Base-by-base conservation (phyloP, 768 basidiomycete genomes). In the Lepiota brunneoincarnata region DNA sequence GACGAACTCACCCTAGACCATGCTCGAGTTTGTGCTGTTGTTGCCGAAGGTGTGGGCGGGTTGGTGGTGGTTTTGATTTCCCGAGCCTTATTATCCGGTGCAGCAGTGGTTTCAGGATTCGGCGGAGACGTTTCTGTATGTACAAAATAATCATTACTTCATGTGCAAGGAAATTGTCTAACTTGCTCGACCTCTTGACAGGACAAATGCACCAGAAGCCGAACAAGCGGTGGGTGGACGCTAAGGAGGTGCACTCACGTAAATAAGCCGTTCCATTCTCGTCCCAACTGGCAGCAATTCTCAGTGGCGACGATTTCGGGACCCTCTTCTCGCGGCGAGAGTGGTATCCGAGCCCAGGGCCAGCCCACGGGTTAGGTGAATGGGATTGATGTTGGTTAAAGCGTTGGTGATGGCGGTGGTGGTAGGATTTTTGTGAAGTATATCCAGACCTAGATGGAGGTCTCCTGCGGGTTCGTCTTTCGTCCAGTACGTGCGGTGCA, bases 401-500 rank as follows among this genome's bases (percentile, higher is more conserved):
- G 7, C 21, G 26, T 17, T 24, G 24, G 21, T 37, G 21, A 15
- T 35, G 21, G 10, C 15, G 39, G 7, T 43, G 15, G 23, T 9
- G 17, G 39, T 52, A 28, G 39, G 18, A 15, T 12, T 51, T 43
- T 0, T 39, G 14, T 31, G 50, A 15, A 14, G 51, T 12, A 15
- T 42, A 10, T 12, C 28, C 17, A 11, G 42, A 36, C 26, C 42
- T 44, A 2, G 51, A 36, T 15, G 42, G 17, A 2, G 51, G 44
- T 9, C 26, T 44, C 12, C 34, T 52, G 21, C 42, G 51, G 7
- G 51, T 38, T 41, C 34, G 58, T 44, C 64, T 66, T 42, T 78
- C 75, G 47, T 76, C 75, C 50, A 75, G 72, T 26, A 77, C 70
- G 56, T 77, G 75, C 20, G 76, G 76, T 31, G 75, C 76, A 47